Evolutionary conservation across 768 basidiomycete species (phyloP).

Genomic region (Russula compacta): DNA sequence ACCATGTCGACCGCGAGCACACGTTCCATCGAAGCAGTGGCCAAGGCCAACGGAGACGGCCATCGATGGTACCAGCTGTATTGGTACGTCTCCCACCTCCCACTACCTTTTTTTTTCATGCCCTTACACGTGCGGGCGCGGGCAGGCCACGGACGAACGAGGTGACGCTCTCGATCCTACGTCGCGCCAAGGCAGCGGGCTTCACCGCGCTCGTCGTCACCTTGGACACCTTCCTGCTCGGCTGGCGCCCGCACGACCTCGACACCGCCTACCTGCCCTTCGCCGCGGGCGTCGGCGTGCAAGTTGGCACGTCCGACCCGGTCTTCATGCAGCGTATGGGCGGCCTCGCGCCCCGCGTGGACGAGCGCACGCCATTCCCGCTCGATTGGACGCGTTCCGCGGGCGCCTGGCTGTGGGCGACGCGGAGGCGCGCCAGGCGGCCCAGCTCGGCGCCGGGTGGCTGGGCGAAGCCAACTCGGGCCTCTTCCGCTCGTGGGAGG

Average conservation of each 20-base stretch:
- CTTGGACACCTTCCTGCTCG: constrained; percentile 62
- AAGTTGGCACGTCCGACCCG: constrained; percentile 66
- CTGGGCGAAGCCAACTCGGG: constrained; percentile 55
- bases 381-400: constrained; percentile 45
- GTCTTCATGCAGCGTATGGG: constrained; percentile 60
- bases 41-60: constrained; percentile 55
- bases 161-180: constrained; percentile 53
- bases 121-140: background rate
- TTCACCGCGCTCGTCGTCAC: constrained; percentile 72
- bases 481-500: constrained; percentile 57
- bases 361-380: constrained; percentile 44
- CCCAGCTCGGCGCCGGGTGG: constrained; percentile 52
- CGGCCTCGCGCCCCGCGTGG: constrained; percentile 33
- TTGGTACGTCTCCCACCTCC: constrained; percentile 38
- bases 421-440: constrained; percentile 29
- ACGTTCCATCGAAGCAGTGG: constrained; percentile 72
- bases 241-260: constrained; percentile 73
- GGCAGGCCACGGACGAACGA: constrained; percentile 54
- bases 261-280: constrained; percentile 59
- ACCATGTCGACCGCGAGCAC: constrained; percentile 70
- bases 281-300: constrained; percentile 51
- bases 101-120: too few species aligned
- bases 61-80: constrained; percentile 78
- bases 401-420: constrained; percentile 40
- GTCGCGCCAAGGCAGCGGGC: constrained; percentile 54